Conservation (phyloP, 345 rosid genomes). For the Reutealis trisperma region DNA sequence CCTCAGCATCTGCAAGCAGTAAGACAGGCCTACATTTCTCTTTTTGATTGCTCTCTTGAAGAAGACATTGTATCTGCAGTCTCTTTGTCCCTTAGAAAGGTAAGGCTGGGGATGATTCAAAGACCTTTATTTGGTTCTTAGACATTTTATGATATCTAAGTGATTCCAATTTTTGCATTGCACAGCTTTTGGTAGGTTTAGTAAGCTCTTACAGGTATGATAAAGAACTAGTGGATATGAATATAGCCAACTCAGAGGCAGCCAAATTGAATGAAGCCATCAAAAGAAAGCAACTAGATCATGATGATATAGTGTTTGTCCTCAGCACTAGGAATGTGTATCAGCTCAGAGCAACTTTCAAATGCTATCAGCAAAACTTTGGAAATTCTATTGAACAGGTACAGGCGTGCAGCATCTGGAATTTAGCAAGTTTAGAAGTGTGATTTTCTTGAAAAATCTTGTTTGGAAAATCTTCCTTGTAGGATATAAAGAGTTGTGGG, state of each 20-base stretch:
- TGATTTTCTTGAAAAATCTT: not conserved
- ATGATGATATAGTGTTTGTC: constrained; percentile 60
- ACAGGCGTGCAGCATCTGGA: constrained; percentile 14
- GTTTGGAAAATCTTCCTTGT: constrained; percentile 13
- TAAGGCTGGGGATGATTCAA: constrained; percentile 19
- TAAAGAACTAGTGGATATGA: constrained; percentile 51
- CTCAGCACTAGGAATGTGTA: constrained; percentile 66
- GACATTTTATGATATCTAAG: not conserved
- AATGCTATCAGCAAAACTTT: constrained; percentile 49
- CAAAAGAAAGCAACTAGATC: constrained; percentile 52
- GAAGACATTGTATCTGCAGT: constrained; percentile 60
- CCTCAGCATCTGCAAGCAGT: constrained; percentile 72
- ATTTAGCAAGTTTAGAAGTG: not conserved
- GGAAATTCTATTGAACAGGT: constrained; percentile 72
- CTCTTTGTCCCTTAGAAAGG: constrained; percentile 64
- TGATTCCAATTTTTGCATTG: constrained; percentile 10
- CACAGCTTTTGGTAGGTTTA: constrained; percentile 65
- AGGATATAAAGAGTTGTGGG: constrained; percentile 66
- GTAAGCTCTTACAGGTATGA: constrained; percentile 79
- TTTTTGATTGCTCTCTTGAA: constrained; percentile 65
- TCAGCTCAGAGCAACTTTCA: constrained; percentile 77
- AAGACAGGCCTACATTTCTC: constrained; percentile 73
- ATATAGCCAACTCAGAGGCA: constrained; percentile 66
- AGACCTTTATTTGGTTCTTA: not conserved
- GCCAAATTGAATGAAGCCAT: constrained; percentile 61